Percentiles rank a stretch among this genome's conserved stretches.
Conservation (phyloP, 2,329 filamentous ascomycete genomes). For the Lecanicillium sp. region DNA sequence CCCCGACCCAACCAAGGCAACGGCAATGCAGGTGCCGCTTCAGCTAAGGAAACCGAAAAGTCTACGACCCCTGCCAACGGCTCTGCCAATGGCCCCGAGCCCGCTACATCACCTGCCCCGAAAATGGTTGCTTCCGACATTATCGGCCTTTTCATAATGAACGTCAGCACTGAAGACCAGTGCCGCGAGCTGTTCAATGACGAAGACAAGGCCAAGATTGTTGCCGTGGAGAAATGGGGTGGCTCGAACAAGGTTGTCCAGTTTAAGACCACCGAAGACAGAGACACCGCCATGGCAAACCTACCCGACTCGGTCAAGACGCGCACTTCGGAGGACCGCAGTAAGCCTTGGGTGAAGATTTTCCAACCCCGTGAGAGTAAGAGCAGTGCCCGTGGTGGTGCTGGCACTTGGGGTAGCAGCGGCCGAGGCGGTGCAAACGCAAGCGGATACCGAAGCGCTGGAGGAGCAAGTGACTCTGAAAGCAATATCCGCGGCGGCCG, state of each 20-base stretch:
- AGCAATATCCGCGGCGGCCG: conserved; percentile 49
- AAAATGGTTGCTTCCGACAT: conserved; percentile 58
- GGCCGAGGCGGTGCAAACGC: conserved; percentile 52
- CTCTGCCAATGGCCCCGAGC: conserved; percentile 42
- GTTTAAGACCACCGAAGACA: conserved; percentile 73
- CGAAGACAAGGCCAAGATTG: conserved; percentile 75
- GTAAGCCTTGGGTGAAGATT: conserved; percentile 74
- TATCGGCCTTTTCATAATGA: conserved; percentile 84
- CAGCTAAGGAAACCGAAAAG: conserved; percentile 50
- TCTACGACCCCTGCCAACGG: conserved; percentile 42
- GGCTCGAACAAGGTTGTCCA: conserved; percentile 78
- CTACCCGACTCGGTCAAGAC: conserved; percentile 72
- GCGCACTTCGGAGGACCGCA: conserved; percentile 61
- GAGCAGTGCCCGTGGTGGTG: conserved; percentile 53
- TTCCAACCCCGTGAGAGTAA: conserved; percentile 64
- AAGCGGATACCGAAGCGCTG: conserved; percentile 79
- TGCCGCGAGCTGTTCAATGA: conserved; percentile 74
- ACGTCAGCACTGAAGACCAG: conserved; percentile 75
- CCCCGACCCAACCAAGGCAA: conserved; percentile 41
- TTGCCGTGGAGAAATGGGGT: conserved; percentile 70
- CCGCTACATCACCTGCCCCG: conserved; percentile 48
- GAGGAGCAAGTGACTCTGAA: conserved; percentile 63
- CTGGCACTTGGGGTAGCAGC: conserved; percentile 60
- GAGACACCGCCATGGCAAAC: conserved; percentile 68
- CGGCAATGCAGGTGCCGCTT: conserved; percentile 27